Percentiles rank a stretch among this genome's conserved stretches.
phyloP scores from a whole-genome alignment of 306 rosid genomes.

The Trifolium dubium region DNA sequence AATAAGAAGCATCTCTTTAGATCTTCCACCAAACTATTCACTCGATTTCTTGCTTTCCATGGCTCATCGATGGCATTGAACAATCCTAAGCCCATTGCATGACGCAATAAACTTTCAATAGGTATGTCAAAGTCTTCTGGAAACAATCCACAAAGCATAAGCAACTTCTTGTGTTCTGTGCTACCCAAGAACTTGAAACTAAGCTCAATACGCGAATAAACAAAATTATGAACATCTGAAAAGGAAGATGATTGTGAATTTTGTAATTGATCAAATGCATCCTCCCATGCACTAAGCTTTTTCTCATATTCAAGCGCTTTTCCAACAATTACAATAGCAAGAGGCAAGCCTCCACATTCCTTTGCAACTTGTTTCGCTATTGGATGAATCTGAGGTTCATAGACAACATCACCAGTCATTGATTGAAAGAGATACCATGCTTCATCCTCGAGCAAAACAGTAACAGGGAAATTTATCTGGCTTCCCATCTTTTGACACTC shows the following conservation, averaged over 20 bases:
- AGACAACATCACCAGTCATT: not conserved
- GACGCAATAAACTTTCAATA: not conserved
- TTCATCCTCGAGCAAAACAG: not conserved
- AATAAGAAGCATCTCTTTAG: not conserved
- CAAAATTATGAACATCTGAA: not conserved
- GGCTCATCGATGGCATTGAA: not conserved
- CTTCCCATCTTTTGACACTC: not conserved
- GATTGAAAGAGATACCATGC: not conserved
- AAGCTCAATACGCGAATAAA: not conserved
- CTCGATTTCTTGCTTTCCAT: not conserved
- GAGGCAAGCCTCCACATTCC: not conserved
- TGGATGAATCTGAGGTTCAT: not conserved
- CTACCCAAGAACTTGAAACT: not conserved
- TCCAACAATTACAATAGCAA: not conserved
- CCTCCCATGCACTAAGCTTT: not conserved
- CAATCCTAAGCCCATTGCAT: conserved; percentile 1
- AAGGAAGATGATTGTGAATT: not conserved
- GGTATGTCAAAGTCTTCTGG: not conserved
- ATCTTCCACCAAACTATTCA: not conserved
- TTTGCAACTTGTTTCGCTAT: not conserved
- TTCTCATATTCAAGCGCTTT: not conserved
- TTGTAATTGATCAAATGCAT: not conserved
- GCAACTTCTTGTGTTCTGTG: not conserved
- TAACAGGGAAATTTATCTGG: not conserved
- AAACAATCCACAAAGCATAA: not conserved